A percentile compares a stretch with the other conserved stretches of the same genome.
Evolutionary conservation across 257 asterid species (phyloP).

Genomic region (Gentiana dahurica): DNA sequence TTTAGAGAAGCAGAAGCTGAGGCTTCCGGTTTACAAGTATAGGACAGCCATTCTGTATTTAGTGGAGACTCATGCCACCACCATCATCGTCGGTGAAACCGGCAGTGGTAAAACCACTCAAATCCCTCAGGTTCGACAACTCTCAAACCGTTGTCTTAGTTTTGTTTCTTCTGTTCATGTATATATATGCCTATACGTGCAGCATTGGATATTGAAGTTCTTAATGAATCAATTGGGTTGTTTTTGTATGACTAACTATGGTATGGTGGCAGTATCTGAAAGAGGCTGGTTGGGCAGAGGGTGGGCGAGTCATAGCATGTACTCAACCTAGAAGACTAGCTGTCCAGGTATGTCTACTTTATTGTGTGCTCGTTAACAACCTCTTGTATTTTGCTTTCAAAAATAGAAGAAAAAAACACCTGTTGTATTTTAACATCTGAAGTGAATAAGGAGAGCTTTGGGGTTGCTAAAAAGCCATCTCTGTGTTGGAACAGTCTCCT

Average conservation of each 20-base stretch:
- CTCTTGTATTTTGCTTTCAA: too few relatives aligned
- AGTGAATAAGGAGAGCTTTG: background rate
- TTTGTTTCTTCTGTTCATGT: background rate
- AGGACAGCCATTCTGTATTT: conserved; percentile 58
- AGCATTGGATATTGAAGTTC: background rate
- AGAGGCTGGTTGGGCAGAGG: conserved; percentile 96
- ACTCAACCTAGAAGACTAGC: conserved; percentile 98
- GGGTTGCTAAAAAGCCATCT: too few relatives aligned
- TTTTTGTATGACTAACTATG: conserved; percentile 5
- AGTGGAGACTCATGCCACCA: conserved; percentile 84
- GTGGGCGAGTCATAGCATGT: conserved; percentile 85
- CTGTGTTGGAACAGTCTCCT: too few relatives aligned
- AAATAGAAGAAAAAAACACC: too few relatives aligned
- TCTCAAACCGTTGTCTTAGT: too few relatives aligned
- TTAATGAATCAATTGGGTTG: too few relatives aligned
- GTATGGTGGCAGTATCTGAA: conserved; percentile 49
- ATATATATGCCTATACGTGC: background rate
- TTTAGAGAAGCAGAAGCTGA: conserved; percentile 59
- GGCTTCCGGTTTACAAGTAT: conserved; percentile 74
- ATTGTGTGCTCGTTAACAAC: background rate
- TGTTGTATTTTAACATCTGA: too few relatives aligned
- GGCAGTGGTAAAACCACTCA: conserved; percentile 98
- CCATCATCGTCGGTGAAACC: conserved; percentile 90
- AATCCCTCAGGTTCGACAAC: conserved; percentile 69
- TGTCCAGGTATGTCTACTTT: conserved; percentile 53